phyloP scores from a whole-genome alignment of 257 asterid species.

The Vinca minor region DNA sequence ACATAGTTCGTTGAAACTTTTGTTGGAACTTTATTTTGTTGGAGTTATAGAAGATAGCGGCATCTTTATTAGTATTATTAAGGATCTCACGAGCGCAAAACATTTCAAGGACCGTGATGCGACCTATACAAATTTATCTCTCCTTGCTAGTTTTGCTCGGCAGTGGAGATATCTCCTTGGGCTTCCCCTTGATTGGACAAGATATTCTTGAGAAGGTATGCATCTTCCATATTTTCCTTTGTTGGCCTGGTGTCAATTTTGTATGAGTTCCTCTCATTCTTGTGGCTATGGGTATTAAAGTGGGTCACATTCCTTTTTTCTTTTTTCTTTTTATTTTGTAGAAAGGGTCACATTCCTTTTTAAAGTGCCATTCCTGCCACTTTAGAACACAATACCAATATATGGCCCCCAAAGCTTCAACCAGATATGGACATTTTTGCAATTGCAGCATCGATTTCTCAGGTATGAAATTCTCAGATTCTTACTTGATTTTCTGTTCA shows the following conservation, averaged over 20 bases:
- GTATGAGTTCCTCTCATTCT: background rate
- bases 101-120: slow-evolving; percentile 96
- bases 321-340: too few relatives aligned
- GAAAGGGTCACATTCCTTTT: too few relatives aligned
- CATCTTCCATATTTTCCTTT: slow-evolving; percentile 4
- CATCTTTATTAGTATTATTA: slow-evolving; percentile 61
- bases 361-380: too few relatives aligned
- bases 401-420: too few relatives aligned
- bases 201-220: slow-evolving; percentile 83
- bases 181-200: slow-evolving; percentile 63
- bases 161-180: slow-evolving; percentile 93
- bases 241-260: background rate
- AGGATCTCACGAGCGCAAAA: slow-evolving; percentile 78
- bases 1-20: slow-evolving; percentile 91
- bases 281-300: background rate
- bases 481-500: too few relatives aligned
- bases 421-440: too few relatives aligned
- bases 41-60: slow-evolving; percentile 83
- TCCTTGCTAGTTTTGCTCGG: slow-evolving; percentile 93
- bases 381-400: too few relatives aligned
- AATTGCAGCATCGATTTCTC: too few relatives aligned
- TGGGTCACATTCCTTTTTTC: background rate
- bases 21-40: slow-evolving; percentile 88
- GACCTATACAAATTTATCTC: slow-evolving; percentile 91
- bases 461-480: too few relatives aligned